Evolutionary conservation across 1,284 basidiomycete species (phyloP), one percentile per base, ranked within the genome.

Genomic region (Tremellales sp.): DNA sequence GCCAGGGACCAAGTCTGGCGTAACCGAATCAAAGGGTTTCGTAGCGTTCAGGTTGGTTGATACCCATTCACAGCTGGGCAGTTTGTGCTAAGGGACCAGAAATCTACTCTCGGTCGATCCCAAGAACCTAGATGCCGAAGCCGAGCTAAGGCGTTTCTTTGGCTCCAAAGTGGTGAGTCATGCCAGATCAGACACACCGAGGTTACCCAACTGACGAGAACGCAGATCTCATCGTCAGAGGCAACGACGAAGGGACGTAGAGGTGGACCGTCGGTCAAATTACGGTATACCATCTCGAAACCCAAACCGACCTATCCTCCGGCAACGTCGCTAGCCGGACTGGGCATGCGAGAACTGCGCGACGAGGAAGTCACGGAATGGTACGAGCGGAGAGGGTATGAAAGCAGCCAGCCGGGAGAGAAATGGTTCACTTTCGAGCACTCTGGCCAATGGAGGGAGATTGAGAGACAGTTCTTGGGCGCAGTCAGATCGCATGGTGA

Each of bases 141-240:
- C 84, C 0, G 92, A 97, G 69, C 81, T 96, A 72, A 84, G 86
- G 49, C 85, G 83, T 55, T 93, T 96, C 79, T 97, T 97, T 63
- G 92, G 92, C 1, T 81, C 87, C 6, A 87, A 85, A 67, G 89
- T 94, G 46, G 81, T 94, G 13, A 76, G 82, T 52, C 2, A 3
- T 5, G 15, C 22, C 11, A 19, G 25, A 8, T 15, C 3, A 42
- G 15, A 25, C 11, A 29, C 36, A 10, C 12, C 11, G n/a, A n/a
- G 13, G 36, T 21, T 15, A 6, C 21, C 39, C 10, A 15, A 13
- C 35, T 31, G 26, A 12, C 15, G 10, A n/a, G 33, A 10, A 7
- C 10, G 17, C 21, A 65, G 65, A 65, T 70, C 35, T 61, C 66
- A 1, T 62, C 65, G 7, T 53, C 67, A 17, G 60, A 60, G 5